Conservation (phyloP, 148 eudicot genomes). For the Arbutus unedo region DNA sequence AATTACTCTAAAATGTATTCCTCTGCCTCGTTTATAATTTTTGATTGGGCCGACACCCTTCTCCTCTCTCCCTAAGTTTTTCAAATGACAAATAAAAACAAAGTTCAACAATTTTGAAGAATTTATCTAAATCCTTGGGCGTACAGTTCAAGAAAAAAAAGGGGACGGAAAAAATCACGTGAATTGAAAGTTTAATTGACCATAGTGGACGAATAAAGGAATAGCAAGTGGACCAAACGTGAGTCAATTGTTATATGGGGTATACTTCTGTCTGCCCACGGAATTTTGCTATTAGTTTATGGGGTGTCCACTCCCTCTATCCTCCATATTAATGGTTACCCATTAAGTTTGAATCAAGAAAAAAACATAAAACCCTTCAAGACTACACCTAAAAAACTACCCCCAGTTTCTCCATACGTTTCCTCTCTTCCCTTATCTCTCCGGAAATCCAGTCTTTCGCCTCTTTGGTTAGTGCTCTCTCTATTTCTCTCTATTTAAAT, state of each 20-base stretch:
- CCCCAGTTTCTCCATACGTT: not conserved
- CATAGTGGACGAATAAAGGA: not conserved
- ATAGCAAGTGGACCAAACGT: not conserved
- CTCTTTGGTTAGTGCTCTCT: not conserved
- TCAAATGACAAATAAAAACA: too few species aligned
- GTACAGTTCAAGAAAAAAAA: not conserved
- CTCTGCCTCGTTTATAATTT: too few species aligned
- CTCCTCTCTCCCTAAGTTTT: too few species aligned
- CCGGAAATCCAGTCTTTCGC: too few species aligned
- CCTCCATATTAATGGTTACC: not conserved
- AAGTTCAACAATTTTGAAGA: not conserved
- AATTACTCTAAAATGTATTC: too few species aligned
- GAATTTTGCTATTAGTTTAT: not conserved
- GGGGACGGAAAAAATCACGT: not conserved
- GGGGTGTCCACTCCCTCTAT: not conserved
- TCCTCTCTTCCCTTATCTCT: not conserved
- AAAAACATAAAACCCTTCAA: too few species aligned
- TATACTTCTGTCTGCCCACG: not conserved
- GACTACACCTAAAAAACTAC: not conserved
- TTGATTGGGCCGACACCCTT: too few species aligned
- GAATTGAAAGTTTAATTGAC: not conserved
- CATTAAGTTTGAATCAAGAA: not conserved
- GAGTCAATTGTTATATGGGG: not conserved
- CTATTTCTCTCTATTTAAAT: not conserved
- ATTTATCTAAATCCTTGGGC: not conserved